Percentiles rank a stretch among this genome's conserved stretches.
These are phyloP conservation scores for Aspergillus sp. DNA, from an alignment of 2,329 filamentous ascomycete genomes.

Conservation along the genomic window DNA sequence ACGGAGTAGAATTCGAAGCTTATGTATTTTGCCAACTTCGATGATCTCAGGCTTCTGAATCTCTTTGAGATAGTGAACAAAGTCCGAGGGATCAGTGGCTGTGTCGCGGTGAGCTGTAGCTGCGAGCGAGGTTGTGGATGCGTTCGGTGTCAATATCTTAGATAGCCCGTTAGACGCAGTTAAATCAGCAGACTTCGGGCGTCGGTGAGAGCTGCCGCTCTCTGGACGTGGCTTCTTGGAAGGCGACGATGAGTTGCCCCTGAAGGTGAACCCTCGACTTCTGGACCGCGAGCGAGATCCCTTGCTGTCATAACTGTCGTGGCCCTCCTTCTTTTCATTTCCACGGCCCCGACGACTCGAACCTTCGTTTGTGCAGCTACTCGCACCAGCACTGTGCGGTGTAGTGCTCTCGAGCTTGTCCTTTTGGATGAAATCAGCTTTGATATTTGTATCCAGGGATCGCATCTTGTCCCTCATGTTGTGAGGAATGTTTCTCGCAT, in stretches of 20 bases:
- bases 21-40: conserved; percentile 94
- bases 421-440: conserved; percentile 91
- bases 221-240: conserved; percentile 74
- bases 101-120: conserved; percentile 70
- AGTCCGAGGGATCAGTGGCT: conserved; percentile 74
- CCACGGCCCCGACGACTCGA: conserved; percentile 41
- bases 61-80: conserved; percentile 80
- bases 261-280: conserved; percentile 77
- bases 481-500: conserved; percentile 88
- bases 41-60: conserved; percentile 77
- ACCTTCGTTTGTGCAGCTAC: conserved; percentile 25
- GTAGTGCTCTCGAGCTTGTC: conserved; percentile 70
- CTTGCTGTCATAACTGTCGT: conserved; percentile 45
- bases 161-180: conserved; percentile 62
- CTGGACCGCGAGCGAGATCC: conserved; percentile 54
- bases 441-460: conserved; percentile 82
- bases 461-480: conserved; percentile 95
- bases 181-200: conserved; percentile 70
- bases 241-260: conserved; percentile 63
- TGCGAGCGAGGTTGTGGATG: conserved; percentile 54
- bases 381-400: conserved; percentile 46
- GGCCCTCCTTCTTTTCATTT: conserved; percentile 43
- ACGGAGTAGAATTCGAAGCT: conserved; percentile 80
- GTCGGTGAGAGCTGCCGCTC: conserved; percentile 62
- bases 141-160: conserved; percentile 54